Evolutionary conservation across 208 protist species (phyloP).

Genomic region (Leishmania turanica): DNA sequence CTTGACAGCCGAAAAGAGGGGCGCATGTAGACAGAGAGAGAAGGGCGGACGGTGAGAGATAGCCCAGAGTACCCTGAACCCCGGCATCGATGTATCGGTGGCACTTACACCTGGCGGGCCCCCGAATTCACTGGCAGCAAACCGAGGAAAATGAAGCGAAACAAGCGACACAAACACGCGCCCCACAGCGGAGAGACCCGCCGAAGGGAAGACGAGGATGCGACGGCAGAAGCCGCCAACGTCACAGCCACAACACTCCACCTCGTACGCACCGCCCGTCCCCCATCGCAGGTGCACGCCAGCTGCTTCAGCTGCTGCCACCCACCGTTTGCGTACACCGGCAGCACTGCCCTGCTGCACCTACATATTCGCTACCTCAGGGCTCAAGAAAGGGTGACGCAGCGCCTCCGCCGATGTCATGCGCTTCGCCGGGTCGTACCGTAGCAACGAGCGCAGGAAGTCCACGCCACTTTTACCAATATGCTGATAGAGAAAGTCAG

Average conservation of each 20-base stretch:
- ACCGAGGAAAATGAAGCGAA: neutral
- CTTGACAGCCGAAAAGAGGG: neutral
- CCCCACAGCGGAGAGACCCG: neutral
- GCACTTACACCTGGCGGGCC: neutral
- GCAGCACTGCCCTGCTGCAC: neutral
- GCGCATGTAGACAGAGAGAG: neutral
- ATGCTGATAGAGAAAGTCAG: slow-evolving; percentile 13
- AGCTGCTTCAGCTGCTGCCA: neutral
- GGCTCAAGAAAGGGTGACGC: slow-evolving; percentile 42
- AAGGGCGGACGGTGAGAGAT: neutral
- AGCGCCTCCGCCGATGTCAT: slow-evolving; percentile 59
- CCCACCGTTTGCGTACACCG: neutral
- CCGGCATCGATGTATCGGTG: neutral
- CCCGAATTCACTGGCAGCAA: neutral
- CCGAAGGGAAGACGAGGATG: neutral
- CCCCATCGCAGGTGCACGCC: neutral
- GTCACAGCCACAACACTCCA: neutral
- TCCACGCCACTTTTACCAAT: slow-evolving; percentile 49
- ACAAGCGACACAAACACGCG: neutral
- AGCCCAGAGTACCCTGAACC: neutral
- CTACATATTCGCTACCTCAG: neutral
- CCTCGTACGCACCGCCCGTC: neutral
- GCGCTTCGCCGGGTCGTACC: slow-evolving; percentile 55
- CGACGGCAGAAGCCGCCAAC: neutral
- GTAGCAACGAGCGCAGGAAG: slow-evolving; percentile 44